A percentile compares a stretch with the other conserved stretches of the same genome.
phyloP scores from a whole-genome alignment of 2,329 filamentous ascomycete species.

The Amauroascus niger region DNA sequence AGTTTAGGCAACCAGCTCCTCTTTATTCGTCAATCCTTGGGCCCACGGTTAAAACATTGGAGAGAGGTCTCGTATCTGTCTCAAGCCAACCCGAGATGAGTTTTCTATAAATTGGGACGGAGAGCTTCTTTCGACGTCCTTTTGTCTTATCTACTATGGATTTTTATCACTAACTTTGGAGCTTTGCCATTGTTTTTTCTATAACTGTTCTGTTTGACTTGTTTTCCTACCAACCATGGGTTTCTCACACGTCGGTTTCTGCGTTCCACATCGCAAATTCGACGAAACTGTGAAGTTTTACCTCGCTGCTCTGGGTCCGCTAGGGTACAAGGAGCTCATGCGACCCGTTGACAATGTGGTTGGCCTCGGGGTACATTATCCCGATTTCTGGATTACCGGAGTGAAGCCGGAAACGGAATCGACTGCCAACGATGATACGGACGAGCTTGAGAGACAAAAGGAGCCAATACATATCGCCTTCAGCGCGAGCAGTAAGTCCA shows the following conservation, averaged over 20 bases:
- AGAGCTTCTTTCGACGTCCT: too few species aligned
- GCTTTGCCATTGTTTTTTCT: too few species aligned
- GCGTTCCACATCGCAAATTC: slow-evolving; percentile 23
- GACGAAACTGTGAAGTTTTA: slow-evolving; percentile 25
- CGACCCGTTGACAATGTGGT: slow-evolving; percentile 23
- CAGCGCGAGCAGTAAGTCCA: slow-evolving; percentile 19
- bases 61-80: neutral
- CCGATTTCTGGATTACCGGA: slow-evolving; percentile 27
- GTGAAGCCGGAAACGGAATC: neutral
- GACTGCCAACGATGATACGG: slow-evolving; percentile 5
- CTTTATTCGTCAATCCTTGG: too few species aligned
- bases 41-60: neutral
- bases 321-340: slow-evolving; percentile 25
- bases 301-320: slow-evolving; percentile 23
- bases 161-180: too few species aligned
- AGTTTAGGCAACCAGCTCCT: too few species aligned
- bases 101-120: neutral
- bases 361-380: slow-evolving; percentile 24
- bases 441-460: slow-evolving; percentile 6
- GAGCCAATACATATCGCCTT: slow-evolving; percentile 23
- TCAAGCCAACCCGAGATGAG: too few species aligned
- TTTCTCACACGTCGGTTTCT: slow-evolving; percentile 24
- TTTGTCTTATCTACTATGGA: too few species aligned
- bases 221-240: slow-evolving; percentile 28
- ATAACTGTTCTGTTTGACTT: too few species aligned